Percentiles rank a stretch among this genome's conserved stretches.
Evolutionary conservation across 1,284 basidiomycete genomes (phyloP).

Genomic region (Microbotryum scabiosae): DNA sequence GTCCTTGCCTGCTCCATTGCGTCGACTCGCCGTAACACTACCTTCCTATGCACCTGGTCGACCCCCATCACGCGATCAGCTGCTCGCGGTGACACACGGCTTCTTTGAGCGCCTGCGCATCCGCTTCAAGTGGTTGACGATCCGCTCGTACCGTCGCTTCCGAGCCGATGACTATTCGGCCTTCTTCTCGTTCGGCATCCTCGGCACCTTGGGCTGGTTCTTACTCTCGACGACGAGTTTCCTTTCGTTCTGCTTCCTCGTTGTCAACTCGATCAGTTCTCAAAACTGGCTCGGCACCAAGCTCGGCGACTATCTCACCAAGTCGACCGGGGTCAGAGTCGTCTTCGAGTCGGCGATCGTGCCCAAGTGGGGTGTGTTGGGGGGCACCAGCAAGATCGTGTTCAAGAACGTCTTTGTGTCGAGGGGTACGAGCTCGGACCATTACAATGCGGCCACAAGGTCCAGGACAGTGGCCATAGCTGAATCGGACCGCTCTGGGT

Average conservation of each 20-base stretch:
- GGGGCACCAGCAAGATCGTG: slow-evolving; percentile 79
- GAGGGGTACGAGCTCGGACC: slow-evolving; percentile 51
- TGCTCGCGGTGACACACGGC: slow-evolving; percentile 72
- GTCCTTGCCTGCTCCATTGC: slow-evolving; percentile 22
- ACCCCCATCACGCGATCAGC: slow-evolving; percentile 69
- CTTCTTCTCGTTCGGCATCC: slow-evolving; percentile 78
- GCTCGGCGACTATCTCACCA: slow-evolving; percentile 87
- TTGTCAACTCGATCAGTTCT: slow-evolving; percentile 77
- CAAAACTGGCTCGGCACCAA: slow-evolving; percentile 85
- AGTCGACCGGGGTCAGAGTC: slow-evolving; percentile 85
- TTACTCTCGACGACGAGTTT: slow-evolving; percentile 94
- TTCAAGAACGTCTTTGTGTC: slow-evolving; percentile 97
- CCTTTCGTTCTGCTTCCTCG: slow-evolving; percentile 84
- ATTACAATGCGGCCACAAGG: slow-evolving; percentile 8
- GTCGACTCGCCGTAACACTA: slow-evolving; percentile 18
- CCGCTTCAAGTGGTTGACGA: slow-evolving; percentile 96
- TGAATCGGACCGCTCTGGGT: slow-evolving; percentile 27
- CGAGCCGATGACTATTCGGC: slow-evolving; percentile 96
- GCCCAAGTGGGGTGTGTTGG: slow-evolving; percentile 63
- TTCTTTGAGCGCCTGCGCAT: slow-evolving; percentile 86
- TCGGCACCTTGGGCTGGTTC: slow-evolving; percentile 93
- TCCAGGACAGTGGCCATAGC: slow-evolving; percentile 10
- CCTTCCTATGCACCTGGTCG: slow-evolving; percentile 14
- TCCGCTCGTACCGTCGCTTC: slow-evolving; percentile 88
- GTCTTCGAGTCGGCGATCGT: slow-evolving; percentile 97